These are phyloP conservation scores for Xylaria bambusicola DNA, from an alignment of 495 filamentous ascomycete species.

Conservation along the genomic window DNA sequence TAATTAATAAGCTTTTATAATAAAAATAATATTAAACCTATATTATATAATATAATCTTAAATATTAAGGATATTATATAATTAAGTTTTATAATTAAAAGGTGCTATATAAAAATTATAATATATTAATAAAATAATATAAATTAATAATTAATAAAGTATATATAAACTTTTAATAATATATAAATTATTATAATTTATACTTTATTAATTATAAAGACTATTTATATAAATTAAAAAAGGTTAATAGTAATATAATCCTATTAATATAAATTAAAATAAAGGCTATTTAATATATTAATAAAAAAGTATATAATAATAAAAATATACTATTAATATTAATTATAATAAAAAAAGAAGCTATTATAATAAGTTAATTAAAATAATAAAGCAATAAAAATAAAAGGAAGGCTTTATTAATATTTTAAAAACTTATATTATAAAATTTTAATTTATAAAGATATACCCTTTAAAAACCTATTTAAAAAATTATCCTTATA, in stretches of 20 bases:
- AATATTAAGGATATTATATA: not conserved
- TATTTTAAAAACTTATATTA: no score
- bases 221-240: not conserved
- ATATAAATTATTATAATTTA: not conserved
- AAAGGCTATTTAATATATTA: not conserved
- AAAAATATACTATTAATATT: not conserved
- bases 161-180: not conserved
- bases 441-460: no score
- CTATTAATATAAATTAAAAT: not conserved
- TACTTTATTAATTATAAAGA: not conserved
- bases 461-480: no score
- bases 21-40: not conserved
- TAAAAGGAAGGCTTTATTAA: no score
- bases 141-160: not conserved
- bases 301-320: not conserved
- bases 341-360: not conserved
- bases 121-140: not conserved
- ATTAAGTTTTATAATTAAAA: not conserved
- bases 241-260: not conserved
- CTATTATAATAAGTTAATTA: no score
- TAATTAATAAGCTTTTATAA: slow-evolving; percentile 2
- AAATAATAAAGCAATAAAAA: no score
- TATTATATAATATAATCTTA: not conserved
- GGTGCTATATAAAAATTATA: not conserved
- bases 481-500: no score